Percentiles rank a stretch among this genome's conserved stretches.
Evolutionary conservation across 1,284 basidiomycete genomes (phyloP).

Genomic region (Hypsizygus ulmarius): DNA sequence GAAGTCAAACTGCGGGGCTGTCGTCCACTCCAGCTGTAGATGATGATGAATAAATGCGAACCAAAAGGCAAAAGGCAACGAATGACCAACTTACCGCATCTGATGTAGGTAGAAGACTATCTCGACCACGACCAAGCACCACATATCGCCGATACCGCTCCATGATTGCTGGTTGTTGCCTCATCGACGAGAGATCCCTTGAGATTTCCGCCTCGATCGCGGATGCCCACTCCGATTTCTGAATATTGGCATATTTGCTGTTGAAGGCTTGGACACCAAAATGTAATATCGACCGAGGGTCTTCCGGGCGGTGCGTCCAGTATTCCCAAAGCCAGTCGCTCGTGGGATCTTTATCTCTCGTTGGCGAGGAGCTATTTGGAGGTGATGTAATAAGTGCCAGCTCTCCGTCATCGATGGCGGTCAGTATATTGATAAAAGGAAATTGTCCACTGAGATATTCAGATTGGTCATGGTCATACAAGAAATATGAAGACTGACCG

Average conservation of each 20-base stretch:
- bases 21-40: conserved; percentile 37
- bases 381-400: conserved; percentile 50
- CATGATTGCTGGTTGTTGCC: conserved; percentile 57
- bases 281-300: conserved; percentile 38
- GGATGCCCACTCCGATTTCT: conserved; percentile 26
- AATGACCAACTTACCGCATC: conserved; percentile 27
- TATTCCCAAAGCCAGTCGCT: conserved; percentile 31
- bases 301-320: conserved; percentile 22
- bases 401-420: conserved; percentile 49
- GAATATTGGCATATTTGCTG: conserved; percentile 32
- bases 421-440: conserved; percentile 41
- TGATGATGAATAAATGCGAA: background rate
- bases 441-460: conserved; percentile 33
- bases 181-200: conserved; percentile 44
- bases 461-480: background rate
- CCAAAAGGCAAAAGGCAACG: background rate
- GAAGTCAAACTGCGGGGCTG: conserved; percentile 35
- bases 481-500: conserved; percentile 24
- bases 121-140: conserved; percentile 41
- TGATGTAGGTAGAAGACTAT: conserved; percentile 12
- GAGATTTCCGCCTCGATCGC: conserved; percentile 42
- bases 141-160: conserved; percentile 59
- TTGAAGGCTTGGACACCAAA: conserved; percentile 41
- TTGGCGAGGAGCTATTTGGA: conserved; percentile 23
- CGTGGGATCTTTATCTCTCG: conserved; percentile 12